Evolutionary conservation across 2,329 filamentous ascomycete species (phyloP), one percentile per base, ranked within the genome.

Genomic region (Beauveria asiatica): DNA sequence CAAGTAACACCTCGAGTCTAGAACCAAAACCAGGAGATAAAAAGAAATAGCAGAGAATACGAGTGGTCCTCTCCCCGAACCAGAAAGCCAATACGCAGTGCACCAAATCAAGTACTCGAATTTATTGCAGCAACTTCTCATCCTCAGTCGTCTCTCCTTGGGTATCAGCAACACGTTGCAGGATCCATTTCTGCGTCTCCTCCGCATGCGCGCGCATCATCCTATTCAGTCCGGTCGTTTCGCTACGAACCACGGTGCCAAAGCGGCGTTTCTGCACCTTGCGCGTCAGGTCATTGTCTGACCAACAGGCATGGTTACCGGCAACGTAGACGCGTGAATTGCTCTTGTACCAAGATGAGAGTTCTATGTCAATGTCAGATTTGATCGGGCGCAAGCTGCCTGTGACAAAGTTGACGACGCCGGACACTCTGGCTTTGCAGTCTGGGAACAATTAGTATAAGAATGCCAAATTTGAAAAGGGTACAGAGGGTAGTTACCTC

Each of bases 251-350:
- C 1, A 87, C 84, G 1, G 76, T 77, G 2, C 84, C 84, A 64
- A 86, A 87, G 0, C 84, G 78, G 41, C 79, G 76, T 73, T 85
- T 86, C 52, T 77, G 73, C 0, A 87, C 81, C 67, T 84, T 85
- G 63, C 80, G 78, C 2, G 74, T 79, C 21, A 85, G 76, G 5
- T 86, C 83, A 37, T 80, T 78, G 60, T 87, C 83, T 62, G 73
- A 77, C 88, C 91, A 97, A 70, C 90, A 88, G 13, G 83, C 82
- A 70, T 97, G 93, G 62, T 87, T 80, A 27, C 80, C 76, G 1
- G 87, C 83, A 19, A 97, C 88, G 67, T 87, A 96, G 51, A 97
- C 87, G 3, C 84, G 81, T 0, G 90, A 94, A 72, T 91, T 86
- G 65, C 85, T 80, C 69, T 87, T 88, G 74, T 96, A 97, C 93